phyloP scores from a whole-genome alignment of 257 asterid species.

The Capsicum chinense region DNA sequence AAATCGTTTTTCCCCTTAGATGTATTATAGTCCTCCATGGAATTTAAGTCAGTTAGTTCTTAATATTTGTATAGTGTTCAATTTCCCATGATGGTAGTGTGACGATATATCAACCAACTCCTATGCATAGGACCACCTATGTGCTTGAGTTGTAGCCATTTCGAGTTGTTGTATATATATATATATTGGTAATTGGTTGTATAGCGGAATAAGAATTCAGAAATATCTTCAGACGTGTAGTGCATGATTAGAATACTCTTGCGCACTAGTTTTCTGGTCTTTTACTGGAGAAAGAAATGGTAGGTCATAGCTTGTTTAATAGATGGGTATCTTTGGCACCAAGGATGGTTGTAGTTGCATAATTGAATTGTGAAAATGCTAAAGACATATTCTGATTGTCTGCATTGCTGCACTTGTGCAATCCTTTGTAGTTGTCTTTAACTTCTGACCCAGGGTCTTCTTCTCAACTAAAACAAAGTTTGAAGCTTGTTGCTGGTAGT shows the following conservation, averaged over 20 bases:
- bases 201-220: background rate
- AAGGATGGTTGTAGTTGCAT: conserved; percentile 8
- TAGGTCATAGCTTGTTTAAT: background rate
- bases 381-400: background rate
- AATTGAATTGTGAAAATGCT: background rate
- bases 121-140: background rate
- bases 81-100: conserved; percentile 6
- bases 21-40: background rate
- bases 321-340: conserved; percentile 24
- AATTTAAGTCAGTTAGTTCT: background rate
- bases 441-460: background rate
- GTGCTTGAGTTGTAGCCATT: conserved; percentile 17
- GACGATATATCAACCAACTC: background rate
- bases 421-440: background rate
- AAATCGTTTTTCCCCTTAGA: background rate
- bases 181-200: background rate
- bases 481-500: background rate
- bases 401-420: background rate
- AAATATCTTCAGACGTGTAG: background rate
- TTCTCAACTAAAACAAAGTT: background rate
- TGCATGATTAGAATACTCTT: conserved; percentile 4
- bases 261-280: background rate
- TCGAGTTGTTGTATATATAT: background rate
- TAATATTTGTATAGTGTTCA: background rate
- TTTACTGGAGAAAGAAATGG: background rate